Conservation (phyloP, 225 moss, liverwort and hornwort genomes). For the Rhytidiadelphus loreus region DNA sequence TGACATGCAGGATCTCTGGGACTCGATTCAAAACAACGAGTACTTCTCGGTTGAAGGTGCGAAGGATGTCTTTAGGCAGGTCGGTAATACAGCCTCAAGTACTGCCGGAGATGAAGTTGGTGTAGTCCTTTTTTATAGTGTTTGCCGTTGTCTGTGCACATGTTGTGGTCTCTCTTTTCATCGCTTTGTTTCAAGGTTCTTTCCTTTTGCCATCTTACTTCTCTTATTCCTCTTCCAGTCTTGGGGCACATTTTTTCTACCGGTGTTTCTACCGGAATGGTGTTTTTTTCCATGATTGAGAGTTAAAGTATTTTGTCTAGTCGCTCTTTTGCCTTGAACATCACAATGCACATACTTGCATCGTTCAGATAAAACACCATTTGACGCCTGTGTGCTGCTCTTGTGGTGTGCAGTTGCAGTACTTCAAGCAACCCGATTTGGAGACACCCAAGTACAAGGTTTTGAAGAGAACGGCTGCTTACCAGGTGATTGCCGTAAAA, state of each 20-base stretch:
- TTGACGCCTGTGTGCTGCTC: not conserved
- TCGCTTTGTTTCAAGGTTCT: not conserved
- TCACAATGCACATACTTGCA: not conserved
- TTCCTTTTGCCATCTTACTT: not conserved
- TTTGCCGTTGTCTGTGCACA: not conserved
- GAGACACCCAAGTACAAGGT: slow-evolving; percentile 80
- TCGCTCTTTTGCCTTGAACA: not conserved
- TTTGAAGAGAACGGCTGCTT: slow-evolving; percentile 60
- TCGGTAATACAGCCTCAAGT: not conserved
- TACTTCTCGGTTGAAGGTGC: slow-evolving; percentile 83
- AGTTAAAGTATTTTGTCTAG: not conserved
- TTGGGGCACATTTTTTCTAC: not conserved
- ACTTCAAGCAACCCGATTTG: slow-evolving; percentile 78
- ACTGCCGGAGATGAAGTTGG: not conserved
- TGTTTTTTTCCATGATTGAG: not conserved
- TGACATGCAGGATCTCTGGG: slow-evolving; percentile 71
- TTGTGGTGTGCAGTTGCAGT: slow-evolving; percentile 41
- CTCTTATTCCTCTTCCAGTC: not conserved
- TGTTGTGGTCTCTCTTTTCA: not conserved
- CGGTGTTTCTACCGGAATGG: not conserved
- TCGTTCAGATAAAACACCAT: not conserved
- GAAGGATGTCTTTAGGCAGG: slow-evolving; percentile 76
- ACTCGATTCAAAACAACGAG: slow-evolving; percentile 81
- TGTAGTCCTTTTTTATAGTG: not conserved
- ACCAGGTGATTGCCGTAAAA: slow-evolving; percentile 45